Conservation (phyloP, 768 basidiomycete genomes). For the Lactifluus piperatus region DNA sequence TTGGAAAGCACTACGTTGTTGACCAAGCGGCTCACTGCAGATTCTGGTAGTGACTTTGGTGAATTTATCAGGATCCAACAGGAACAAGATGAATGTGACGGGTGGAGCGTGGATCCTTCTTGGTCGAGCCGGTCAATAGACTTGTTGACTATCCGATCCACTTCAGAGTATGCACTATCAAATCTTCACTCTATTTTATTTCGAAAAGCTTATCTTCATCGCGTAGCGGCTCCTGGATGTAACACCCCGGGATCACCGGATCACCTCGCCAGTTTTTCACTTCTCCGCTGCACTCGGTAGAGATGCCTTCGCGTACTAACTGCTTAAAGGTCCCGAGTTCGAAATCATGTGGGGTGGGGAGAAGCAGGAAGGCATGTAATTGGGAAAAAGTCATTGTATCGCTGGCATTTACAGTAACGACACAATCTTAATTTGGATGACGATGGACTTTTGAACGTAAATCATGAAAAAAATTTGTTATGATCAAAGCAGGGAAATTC, state of each 20-base stretch:
- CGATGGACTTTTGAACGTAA: no score
- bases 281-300: conserved; percentile 44
- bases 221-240: conserved; percentile 56
- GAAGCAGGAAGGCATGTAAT: no score
- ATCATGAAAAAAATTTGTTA: no score
- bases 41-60: conserved; percentile 63
- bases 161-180: conserved; percentile 58
- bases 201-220: conserved; percentile 6
- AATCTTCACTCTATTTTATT: neutral
- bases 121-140: conserved; percentile 70
- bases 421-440: no score
- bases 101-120: conserved; percentile 55
- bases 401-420: no score
- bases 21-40: conserved; percentile 41
- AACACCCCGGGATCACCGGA: conserved; percentile 66
- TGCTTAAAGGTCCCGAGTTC: no score
- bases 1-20: conserved; percentile 50
- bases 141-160: conserved; percentile 61
- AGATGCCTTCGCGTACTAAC: no score
- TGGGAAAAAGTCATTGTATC: no score
- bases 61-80: conserved; percentile 75
- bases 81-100: conserved; percentile 40
- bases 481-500: no score
- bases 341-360: no score
- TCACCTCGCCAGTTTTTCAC: conserved; percentile 56